phyloP scores from a whole-genome alignment of 148 eudicot species.

The Rhododendron vialii region DNA sequence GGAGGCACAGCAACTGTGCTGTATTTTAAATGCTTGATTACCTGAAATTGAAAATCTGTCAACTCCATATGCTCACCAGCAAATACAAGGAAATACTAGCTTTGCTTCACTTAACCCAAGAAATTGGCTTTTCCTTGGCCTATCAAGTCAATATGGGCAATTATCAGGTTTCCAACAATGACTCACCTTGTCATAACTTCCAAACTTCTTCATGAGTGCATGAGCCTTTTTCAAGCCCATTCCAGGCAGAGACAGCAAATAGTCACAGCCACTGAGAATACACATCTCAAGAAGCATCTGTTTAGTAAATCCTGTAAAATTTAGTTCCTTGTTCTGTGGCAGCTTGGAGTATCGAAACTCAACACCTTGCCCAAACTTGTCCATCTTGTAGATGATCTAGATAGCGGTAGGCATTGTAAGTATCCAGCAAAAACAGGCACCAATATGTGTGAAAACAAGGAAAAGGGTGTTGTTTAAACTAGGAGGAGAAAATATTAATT shows the following conservation, averaged over 20 bases:
- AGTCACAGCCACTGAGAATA: conserved; percentile 96
- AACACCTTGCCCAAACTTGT: conserved; percentile 92
- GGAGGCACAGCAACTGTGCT: conserved; percentile 64
- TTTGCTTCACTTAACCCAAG: background rate
- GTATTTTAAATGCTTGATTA: conserved; percentile 80
- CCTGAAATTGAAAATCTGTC: conserved; percentile 37
- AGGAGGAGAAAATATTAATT: background rate
- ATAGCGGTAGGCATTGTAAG: conserved; percentile 5
- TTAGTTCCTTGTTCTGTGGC: conserved; percentile 70
- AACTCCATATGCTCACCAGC: background rate
- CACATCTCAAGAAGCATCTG: conserved; percentile 97
- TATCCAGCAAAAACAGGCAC: background rate
- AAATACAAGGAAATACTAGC: background rate
- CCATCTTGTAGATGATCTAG: conserved; percentile 98
- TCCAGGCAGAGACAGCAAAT: conserved; percentile 87
- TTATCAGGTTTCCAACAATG: background rate
- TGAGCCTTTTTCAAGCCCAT: conserved; percentile 95
- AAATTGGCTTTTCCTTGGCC: background rate
- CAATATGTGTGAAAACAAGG: background rate
- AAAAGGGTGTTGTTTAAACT: background rate
- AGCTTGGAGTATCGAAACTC: conserved; percentile 63
- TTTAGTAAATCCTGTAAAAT: conserved; percentile 64
- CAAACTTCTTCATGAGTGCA: conserved; percentile 71
- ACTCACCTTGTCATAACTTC: conserved; percentile 69
- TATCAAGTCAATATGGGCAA: background rate